Base-by-base conservation (phyloP, 768 basidiomycete genomes). In the Suillus alpinus region DNA sequence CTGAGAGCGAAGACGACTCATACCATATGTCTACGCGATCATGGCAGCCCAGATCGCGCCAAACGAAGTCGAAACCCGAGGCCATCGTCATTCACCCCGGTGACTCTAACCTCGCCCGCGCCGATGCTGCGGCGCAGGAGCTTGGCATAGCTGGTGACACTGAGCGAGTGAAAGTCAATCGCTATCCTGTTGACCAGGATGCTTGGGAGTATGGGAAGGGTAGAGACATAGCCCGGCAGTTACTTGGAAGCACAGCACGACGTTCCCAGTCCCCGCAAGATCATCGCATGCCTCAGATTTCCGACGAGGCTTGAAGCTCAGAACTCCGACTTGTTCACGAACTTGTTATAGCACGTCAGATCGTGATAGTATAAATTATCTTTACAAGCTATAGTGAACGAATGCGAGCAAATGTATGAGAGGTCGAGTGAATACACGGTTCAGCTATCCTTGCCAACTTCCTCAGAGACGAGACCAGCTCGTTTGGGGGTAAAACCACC, bases 81-180 rank as follows among this genome's bases (percentile, higher is more conserved):
- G 73, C 68, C 40, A 84, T 88, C 56, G 84, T 83, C 65, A 87
- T 88, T 55, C 86, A 88, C 65, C 87, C 88, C 2, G 71, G 71
- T 46, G 70, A 85, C 46, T 87, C 86, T 40, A 88, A 87, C 67
- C 66, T 87, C 62, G 86, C 86, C 6, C 85, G 87, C 39, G 87
- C 87, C 3, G 87, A 89, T 61, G 84, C 82, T 9, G 78, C 73
- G n/a, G 85, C 85, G 0, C 69, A 82, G 50, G 79, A 84, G 65
- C 72, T 86, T 36, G 87, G 85, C 26, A 62, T 86, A 18, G 71
- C 71, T 3, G 76, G 79, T 23, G 78, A 81, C 60, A 81, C 83
- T 8, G 82, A 85, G 39, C 74, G 75, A 26, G 82, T 81, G 6
- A 71, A 76, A 59, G 77, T 72, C 9, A 72, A 76, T 63, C 71